Conservation (phyloP, 1,284 basidiomycete species). For the Puccinia novopanici region DNA sequence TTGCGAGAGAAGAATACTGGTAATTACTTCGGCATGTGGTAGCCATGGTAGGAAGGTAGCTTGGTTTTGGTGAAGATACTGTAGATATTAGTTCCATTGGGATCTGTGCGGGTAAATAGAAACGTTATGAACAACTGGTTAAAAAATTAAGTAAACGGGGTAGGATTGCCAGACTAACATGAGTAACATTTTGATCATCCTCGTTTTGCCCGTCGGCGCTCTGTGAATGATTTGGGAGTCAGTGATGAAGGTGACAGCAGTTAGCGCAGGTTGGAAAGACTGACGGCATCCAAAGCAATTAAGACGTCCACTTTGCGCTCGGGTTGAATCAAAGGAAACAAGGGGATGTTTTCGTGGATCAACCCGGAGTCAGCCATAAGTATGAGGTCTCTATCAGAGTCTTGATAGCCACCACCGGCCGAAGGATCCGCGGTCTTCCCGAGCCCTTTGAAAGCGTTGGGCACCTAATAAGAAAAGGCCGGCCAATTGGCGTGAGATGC, state of each 20-base stretch:
- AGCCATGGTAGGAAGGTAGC: constrained; percentile 30
- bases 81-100: constrained; percentile 45
- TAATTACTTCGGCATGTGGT: constrained; percentile 39
- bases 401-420: constrained; percentile 1
- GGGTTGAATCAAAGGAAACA: constrained; percentile 48
- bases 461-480: constrained; percentile 10
- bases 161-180: constrained; percentile 8
- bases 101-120: constrained; percentile 20
- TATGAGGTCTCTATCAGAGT: constrained; percentile 28
- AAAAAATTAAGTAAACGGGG: background rate
- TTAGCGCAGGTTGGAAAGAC: background rate
- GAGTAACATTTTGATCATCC: background rate
- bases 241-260: background rate
- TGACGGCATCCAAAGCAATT: constrained; percentile 46
- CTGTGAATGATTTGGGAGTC: background rate
- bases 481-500: no score
- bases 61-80: constrained; percentile 30
- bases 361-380: constrained; percentile 48
- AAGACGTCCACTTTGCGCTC: constrained; percentile 40
- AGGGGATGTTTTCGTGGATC: constrained; percentile 37
- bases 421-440: background rate
- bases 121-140: background rate
- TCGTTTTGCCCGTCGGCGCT: constrained; percentile 19
- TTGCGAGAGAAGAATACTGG: background rate
- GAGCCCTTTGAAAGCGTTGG: constrained; percentile 44